Percentiles rank a stretch among this genome's conserved stretches.
phyloP scores from a whole-genome alignment of 495 filamentous ascomycete genomes.

The Daldinia bambusicola region DNA sequence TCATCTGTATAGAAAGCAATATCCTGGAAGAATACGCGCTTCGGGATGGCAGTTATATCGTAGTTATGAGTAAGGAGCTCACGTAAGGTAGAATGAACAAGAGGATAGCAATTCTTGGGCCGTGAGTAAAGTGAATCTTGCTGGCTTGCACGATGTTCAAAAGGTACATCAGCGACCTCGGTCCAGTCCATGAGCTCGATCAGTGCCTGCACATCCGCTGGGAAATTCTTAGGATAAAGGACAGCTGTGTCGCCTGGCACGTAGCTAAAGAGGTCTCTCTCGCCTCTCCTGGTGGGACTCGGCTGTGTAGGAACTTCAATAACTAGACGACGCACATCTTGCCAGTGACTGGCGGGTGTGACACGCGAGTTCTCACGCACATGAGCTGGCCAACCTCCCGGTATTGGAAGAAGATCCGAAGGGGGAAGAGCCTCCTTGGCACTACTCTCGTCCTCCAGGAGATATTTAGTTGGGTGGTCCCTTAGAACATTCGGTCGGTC shows the following conservation, averaged over 20 bases:
- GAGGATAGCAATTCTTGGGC: slow-evolving; percentile 47
- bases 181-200: slow-evolving; percentile 82
- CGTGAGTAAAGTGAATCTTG: slow-evolving; percentile 31
- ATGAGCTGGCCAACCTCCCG: slow-evolving; percentile 54
- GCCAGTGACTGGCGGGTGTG: slow-evolving; percentile 83
- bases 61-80: slow-evolving; percentile 81
- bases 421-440: slow-evolving; percentile 47
- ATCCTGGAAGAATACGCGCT: slow-evolving; percentile 81
- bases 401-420: slow-evolving; percentile 64
- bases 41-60: slow-evolving; percentile 88
- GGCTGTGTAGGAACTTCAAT: slow-evolving; percentile 59
- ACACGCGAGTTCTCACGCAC: slow-evolving; percentile 72
- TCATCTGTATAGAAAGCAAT: slow-evolving; percentile 79
- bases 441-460: slow-evolving; percentile 29
- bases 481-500: slow-evolving; percentile 51
- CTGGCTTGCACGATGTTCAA: slow-evolving; percentile 57
- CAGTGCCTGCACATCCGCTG: slow-evolving; percentile 77
- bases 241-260: slow-evolving; percentile 78
- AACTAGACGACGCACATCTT: slow-evolving; percentile 86
- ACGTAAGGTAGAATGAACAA: slow-evolving; percentile 71
- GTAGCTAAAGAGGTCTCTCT: slow-evolving; percentile 53
- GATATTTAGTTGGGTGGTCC: slow-evolving; percentile 51
- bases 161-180: slow-evolving; percentile 70
- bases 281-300: neutral
- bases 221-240: slow-evolving; percentile 87